Percentiles rank a stretch among this genome's conserved stretches.
phyloP scores from a whole-genome alignment of 371 early-diverging fungal genomes.

The Mycotypha africana region DNA sequence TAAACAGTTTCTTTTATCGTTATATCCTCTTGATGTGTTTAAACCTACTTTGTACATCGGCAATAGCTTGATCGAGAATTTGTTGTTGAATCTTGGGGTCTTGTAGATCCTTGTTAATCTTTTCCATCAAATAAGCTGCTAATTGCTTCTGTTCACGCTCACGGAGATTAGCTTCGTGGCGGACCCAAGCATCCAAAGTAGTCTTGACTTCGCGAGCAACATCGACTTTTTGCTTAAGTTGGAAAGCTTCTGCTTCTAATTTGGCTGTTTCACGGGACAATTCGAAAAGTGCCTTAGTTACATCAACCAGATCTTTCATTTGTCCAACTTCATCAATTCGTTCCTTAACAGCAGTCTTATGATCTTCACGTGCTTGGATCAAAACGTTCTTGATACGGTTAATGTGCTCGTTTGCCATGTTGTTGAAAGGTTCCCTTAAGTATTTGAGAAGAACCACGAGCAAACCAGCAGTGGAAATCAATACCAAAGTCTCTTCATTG shows the following conservation, averaged over 20 bases:
- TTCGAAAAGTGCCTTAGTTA: constrained; percentile 88
- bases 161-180: constrained; percentile 90
- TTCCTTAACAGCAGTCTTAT: constrained; percentile 83
- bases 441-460: constrained; percentile 68
- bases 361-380: constrained; percentile 82
- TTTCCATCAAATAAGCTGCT: constrained; percentile 79
- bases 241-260: constrained; percentile 89
- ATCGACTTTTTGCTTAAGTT: constrained; percentile 88
- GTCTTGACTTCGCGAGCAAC: constrained; percentile 81
- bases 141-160: constrained; percentile 90
- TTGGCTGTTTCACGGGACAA: constrained; percentile 91
- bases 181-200: constrained; percentile 93
- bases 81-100: constrained; percentile 74
- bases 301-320: constrained; percentile 89
- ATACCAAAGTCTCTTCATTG: constrained; percentile 89
- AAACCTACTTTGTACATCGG: constrained; percentile 47
- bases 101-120: constrained; percentile 72
- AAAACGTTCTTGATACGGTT: constrained; percentile 75
- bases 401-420: constrained; percentile 82
- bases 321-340: constrained; percentile 87
- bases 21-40: neutral
- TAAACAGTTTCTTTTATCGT: neutral
- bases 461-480: constrained; percentile 70
- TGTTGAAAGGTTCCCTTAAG: constrained; percentile 79
- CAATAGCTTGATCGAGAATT: constrained; percentile 49